Base-by-base conservation (phyloP, 2,329 filamentous ascomycete genomes). In the Aspergillus costaricaensis region DNA sequence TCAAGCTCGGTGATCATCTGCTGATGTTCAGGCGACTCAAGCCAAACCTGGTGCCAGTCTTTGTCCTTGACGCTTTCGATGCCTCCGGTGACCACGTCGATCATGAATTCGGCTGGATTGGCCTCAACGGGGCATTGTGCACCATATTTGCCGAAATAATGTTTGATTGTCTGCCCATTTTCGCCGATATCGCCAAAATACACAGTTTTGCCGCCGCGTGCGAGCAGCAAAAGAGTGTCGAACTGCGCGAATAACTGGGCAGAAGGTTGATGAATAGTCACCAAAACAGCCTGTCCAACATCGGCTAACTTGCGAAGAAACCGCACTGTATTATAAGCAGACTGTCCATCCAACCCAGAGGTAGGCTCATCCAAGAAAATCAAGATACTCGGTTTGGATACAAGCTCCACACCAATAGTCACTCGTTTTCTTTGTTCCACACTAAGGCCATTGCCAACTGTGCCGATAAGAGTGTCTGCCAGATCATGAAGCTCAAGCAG, bases 331-430 rank as follows among this genome's bases (percentile, higher is more conserved):
- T 91, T 89, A 90, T 91, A 96, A 0, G 92, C 92, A 0, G 92
- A 96, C 75, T 96, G 92, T 67, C 87, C 90, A 76, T 96, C 92
- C 6, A 96, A 85, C 79, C 92, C 92, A 25, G 91, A 96, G n/a
- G 91, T 96, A 9, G 92, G 92, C 75, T 96, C 92, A 68, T 96
- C 92, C 39, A 96, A 86, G 77, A 96, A 96, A 43, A 96, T 85
- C 57, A 96, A 82, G 54, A 96, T 82, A n/a, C 89, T 86, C 6
- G 93, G 92, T 79, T 93, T 96, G 2, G 92, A 92, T 30, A 91
- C 92, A 32, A 97, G 84, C 73, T 97, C 93, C 19, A 96, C 92
- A 74, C 91, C 92, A 65, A 96, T 96, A 0, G 91, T 96, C 4
- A 96, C 82, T 66, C 91, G 88, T 70, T 87, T 87, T 10, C 85